phyloP scores from a whole-genome alignment of 2,329 filamentous ascomycete genomes.

The Fusarium sublunatum region DNA sequence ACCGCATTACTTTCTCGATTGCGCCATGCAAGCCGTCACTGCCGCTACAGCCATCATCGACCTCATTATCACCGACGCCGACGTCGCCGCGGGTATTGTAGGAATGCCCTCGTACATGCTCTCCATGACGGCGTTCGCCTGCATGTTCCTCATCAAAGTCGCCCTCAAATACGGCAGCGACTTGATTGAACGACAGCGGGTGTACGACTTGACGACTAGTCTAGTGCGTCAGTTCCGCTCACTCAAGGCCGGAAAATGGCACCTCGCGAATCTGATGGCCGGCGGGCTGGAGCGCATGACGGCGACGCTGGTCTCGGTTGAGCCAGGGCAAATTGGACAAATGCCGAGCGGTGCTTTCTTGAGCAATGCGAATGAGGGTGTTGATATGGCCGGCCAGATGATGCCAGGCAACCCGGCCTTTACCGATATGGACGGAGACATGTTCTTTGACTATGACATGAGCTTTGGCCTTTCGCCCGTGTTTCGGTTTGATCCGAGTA shows the following conservation, averaged over 20 bases:
- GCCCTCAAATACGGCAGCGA: conserved; percentile 57
- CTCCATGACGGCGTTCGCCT: conserved; percentile 65
- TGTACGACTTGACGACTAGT: conserved; percentile 54
- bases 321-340: conserved; percentile 27
- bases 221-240: conserved; percentile 56
- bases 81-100: conserved; percentile 54
- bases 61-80: conserved; percentile 56
- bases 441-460: conserved; percentile 48
- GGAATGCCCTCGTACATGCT: conserved; percentile 64
- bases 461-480: conserved; percentile 46
- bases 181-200: conserved; percentile 54
- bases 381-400: conserved; percentile 36
- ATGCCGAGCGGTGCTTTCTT: conserved; percentile 15
- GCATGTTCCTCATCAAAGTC: conserved; percentile 63
- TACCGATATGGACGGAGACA: conserved; percentile 43
- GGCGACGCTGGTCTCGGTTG: conserved; percentile 24
- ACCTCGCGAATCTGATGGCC: conserved; percentile 61
- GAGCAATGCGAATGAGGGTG: conserved; percentile 28
- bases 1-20: conserved; percentile 51
- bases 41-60: conserved; percentile 59
- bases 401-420: conserved; percentile 36
- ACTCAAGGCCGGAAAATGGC: conserved; percentile 57
- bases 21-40: conserved; percentile 48
- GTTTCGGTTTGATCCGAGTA: conserved; percentile 44
- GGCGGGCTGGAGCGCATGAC: conserved; percentile 58